Evolutionary conservation across 2,329 filamentous ascomycete species (phyloP), one percentile per base, ranked within the genome.

Genomic region (Claviceps arundinis): DNA sequence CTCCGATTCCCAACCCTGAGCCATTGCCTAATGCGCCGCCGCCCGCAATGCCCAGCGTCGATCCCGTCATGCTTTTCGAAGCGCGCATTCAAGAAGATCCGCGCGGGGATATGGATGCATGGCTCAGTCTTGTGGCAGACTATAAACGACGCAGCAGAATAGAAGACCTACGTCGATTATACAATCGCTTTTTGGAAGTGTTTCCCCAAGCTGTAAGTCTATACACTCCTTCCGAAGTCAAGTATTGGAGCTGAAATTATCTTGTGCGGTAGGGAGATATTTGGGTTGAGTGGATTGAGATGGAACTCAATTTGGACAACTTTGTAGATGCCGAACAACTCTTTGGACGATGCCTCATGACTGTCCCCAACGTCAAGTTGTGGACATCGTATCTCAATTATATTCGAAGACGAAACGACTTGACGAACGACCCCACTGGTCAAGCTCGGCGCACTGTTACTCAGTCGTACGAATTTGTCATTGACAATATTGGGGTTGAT

Each of bases 381-480:
- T 98, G 90, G 89, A 89, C 86, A 6, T 80, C 89, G 37, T 98
- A 98, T 65, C 81, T 98, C 56, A 89, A 96, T 68, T 96, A 97
- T 65, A 87, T 97, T 56, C 88, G 93, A 50, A 85, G 93, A 47
- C 81, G 88, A 57, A 93, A 96, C 67, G 91, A 95, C 58, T 73
- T 97, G 54, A 72, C 64, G 51, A 89, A 85, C 61, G 93, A 97
- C 64, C 74, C 84, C 1, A 80, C 78, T 40, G 88, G 88, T 19
- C 75, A 82, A 57, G 87, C 89, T 47, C 86, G 93, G 55, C 78
- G 81, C 57, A 86, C 85, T 7, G 84, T 98, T 52, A 84, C 82
- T 19, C 84, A 89, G 57, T 87, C 89, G 2, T 98, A 96, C 68
- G 89, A 97, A 57, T 89, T 95, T 62, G 90, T 95, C 6, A 80